phyloP scores from a whole-genome alignment of 805 yeast genomes.

The Ogataea angusta region DNA sequence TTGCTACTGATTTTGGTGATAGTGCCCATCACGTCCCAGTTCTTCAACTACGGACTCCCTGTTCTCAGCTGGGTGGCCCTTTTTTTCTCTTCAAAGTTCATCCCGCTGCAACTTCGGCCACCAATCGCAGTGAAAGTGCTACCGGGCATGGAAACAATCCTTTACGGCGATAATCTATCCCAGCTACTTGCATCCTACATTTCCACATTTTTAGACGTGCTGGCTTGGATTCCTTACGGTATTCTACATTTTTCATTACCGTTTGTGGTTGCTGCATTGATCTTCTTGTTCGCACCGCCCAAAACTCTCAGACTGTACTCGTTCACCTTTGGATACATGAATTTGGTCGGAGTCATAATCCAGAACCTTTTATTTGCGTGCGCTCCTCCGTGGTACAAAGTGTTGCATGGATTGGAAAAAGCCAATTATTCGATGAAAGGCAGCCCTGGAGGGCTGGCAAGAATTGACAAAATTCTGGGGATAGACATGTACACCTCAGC shows the following conservation, averaged over 20 bases:
- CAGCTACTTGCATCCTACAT: constrained; percentile 78
- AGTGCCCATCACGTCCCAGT: constrained; percentile 80
- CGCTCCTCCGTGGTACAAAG: constrained; percentile 97
- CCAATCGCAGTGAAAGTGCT: constrained; percentile 84
- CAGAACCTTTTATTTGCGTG: constrained; percentile 80
- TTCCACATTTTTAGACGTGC: constrained; percentile 62
- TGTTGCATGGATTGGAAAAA: constrained; percentile 77
- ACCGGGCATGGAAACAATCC: constrained; percentile 89
- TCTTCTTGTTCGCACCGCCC: constrained; percentile 91
- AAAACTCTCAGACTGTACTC: constrained; percentile 78
- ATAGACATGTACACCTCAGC: constrained; percentile 79
- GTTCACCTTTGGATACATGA: constrained; percentile 94
- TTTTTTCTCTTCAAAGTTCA: constrained; percentile 72
- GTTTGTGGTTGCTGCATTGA: constrained; percentile 72
- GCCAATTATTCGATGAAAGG: constrained; percentile 92
- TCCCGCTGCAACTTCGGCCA: constrained; percentile 74
- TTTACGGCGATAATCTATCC: constrained; percentile 89
- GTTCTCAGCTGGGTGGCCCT: constrained; percentile 84
- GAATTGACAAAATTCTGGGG: constrained; percentile 79
- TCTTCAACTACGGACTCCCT: constrained; percentile 80
- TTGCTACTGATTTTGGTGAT: constrained; percentile 33
- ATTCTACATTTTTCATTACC: constrained; percentile 88
- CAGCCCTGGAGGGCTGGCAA: constrained; percentile 90
- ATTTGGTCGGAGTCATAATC: constrained; percentile 75
- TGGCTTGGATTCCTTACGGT: constrained; percentile 97